Base-by-base conservation (phyloP, 345 rosid genomes). In the Linum trigynum region DNA sequence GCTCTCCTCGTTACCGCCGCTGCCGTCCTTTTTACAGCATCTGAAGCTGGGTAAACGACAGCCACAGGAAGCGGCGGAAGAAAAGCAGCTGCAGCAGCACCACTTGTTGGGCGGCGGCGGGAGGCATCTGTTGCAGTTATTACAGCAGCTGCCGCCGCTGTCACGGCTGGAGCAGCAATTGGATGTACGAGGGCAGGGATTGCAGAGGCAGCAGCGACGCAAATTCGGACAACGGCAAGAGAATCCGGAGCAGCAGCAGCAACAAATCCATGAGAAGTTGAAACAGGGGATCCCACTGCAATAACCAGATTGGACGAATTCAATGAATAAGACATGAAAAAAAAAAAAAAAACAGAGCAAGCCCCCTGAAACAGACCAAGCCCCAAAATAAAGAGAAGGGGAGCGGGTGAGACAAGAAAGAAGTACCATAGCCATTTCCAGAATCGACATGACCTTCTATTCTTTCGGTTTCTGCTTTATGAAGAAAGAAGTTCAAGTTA, bases 361-460 rank as follows among this genome's bases (percentile, higher is more conserved):
- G 23, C 42, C 53, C 40, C n/a, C 60, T 58, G 9, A 17, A 23
- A 2, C 5, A 7, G 39, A 11, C 6, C 38, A 5, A 15, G 7
- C 39, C 37, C 11, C 4, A 59, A 4, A 36, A 59, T 5, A 15
- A 6, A 36, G 37, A 7, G 35, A 17, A 1, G 7, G 38, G 39
- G n/a, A n/a, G 23, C 43, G 23, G 56, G 57, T 7, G 12, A 57
- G 55, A 62, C 36, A 66, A 63, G 62, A 59, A 59, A 66, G 65
- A 17, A 62, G 60, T 81, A 90, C 97, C 97, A 77, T 53, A 91
- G 89, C 97, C 91, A 83, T 67, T 86, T 85, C 96, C 92, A 89
- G 68, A 89, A 82, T 10, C 84, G 74, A 70, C 88, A 75, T 5
- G 84, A 69, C 75, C 79, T 80, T 72, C 84, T 75, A 36, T 72